Base-by-base conservation (phyloP, 257 asterid genomes). In the Penstemon barbatus region DNA sequence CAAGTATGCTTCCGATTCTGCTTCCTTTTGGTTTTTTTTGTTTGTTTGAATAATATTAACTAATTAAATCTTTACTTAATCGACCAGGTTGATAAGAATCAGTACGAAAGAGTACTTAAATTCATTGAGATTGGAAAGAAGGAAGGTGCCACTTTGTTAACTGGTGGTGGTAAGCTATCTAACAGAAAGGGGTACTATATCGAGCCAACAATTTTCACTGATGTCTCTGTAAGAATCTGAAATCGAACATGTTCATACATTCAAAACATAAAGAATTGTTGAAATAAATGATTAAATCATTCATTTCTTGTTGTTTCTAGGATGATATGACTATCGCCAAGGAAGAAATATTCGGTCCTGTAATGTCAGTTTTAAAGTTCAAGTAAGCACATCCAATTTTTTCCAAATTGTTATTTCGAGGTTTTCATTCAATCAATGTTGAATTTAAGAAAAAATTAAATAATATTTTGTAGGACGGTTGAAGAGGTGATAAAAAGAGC, bases 271-370 rank as follows among this genome's bases (percentile, higher is more conserved):
- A 57, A 39, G 37, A 38, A 39, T 42, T 40, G 8, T 36, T 62
- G 13, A 19, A 41, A 7, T 36, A 48, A 8, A n/a, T 3, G 15
- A 36, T 39, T 2, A 9, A 44, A 37, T 33, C 50, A 18, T 49
- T 43, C 48, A 18, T 25, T n/a, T 25, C 33, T 57, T 8, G 2
- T 66, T 62, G 2, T 73, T 63, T 68, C 63, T 74, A 90, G 97
- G 97, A 90, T 68, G 87, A 86, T 40, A 90, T 88, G 97, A 72
- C 75, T 5, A 88, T 90, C 9, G 92, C 96, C 45, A 82, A 75
- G 79, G 96, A 88, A 56, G 97, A 88, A 69, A 90, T 90, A 69
- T 90, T 90, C 52, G 97, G 97, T 50, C 97, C 96, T 13, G 97
- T 90, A 8, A 86, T 88, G 80, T 88, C 96, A 1, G 78, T 90